A percentile compares a stretch with the other conserved stretches of the same genome.
These are phyloP conservation scores for Bombardia bombarda DNA, from an alignment of 495 filamentous ascomycete species.

Conservation along the genomic window DNA sequence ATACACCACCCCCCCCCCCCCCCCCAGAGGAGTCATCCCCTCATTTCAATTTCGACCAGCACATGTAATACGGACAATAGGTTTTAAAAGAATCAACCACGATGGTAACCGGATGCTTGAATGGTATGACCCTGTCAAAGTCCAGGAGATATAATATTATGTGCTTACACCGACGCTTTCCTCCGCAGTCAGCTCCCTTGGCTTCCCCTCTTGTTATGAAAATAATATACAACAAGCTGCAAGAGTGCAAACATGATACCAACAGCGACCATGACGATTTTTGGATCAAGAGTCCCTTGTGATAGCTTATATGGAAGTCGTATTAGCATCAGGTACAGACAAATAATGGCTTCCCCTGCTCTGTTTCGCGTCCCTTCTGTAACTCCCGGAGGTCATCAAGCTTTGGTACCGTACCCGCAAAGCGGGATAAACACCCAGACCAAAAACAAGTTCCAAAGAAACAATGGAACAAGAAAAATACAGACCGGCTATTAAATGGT, in stretches of 20 bases:
- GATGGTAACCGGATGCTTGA: too few species aligned
- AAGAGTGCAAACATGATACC: not conserved
- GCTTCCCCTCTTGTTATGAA: not conserved
- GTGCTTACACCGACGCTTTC: too few species aligned
- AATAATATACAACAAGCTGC: not conserved
- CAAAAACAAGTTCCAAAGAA: not conserved
- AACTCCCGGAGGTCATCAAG: too few species aligned
- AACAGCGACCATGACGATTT: not conserved
- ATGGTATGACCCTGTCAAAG: too few species aligned
- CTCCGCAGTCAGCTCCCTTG: too few species aligned
- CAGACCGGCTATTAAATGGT: not conserved
- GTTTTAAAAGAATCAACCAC: too few species aligned
- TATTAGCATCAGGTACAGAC: not conserved
- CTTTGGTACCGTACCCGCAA: too few species aligned
- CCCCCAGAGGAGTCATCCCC: too few species aligned
- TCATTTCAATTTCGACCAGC: too few species aligned
- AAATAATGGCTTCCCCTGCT: not conserved
- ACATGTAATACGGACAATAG: too few species aligned
- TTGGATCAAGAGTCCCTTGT: not conserved
- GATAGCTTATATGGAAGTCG: not conserved
- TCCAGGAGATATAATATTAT: too few species aligned
- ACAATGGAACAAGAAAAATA: not conserved
- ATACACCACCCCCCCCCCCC: too few species aligned
- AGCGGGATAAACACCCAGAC: not conserved
- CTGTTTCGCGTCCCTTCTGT: not conserved